Evolutionary conservation across 768 basidiomycete species (phyloP).

Genomic region (Dentipellis sp.): DNA sequence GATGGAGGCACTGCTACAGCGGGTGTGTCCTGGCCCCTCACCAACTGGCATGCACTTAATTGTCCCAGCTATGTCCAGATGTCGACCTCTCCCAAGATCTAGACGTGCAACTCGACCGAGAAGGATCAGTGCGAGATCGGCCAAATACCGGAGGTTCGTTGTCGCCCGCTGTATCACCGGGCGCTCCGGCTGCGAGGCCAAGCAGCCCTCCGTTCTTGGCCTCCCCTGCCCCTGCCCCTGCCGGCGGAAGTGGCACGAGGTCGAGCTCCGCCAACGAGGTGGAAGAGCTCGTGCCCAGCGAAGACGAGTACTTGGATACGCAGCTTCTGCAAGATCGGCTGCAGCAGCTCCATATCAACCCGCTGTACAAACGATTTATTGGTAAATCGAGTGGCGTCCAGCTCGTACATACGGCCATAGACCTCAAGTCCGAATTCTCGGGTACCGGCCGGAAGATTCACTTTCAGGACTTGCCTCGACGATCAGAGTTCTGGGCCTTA

Average conservation of each 20-base stretch:
- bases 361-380: constrained; percentile 7
- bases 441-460: not conserved
- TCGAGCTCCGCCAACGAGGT: not conserved
- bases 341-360: not conserved
- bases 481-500: constrained; percentile 10
- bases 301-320: constrained; percentile 1
- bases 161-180: not conserved
- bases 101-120: constrained; percentile 33
- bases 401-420: constrained; percentile 6
- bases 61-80: constrained; percentile 50
- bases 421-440: constrained; percentile 2
- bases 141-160: constrained; percentile 6
- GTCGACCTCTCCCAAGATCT: constrained; percentile 31
- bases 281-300: constrained; percentile 1
- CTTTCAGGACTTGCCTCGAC: not conserved
- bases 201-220: not conserved
- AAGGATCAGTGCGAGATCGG: constrained; percentile 20
- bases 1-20: constrained; percentile 12
- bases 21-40: constrained; percentile 2
- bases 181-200: no score
- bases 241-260: not conserved
- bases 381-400: constrained; percentile 12
- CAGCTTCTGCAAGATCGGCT: not conserved
- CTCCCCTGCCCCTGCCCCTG: not conserved
- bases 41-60: not conserved